These are phyloP conservation scores for Fraxinus albicans DNA, from an alignment of 305 asterid genomes.

Conservation along the genomic window DNA sequence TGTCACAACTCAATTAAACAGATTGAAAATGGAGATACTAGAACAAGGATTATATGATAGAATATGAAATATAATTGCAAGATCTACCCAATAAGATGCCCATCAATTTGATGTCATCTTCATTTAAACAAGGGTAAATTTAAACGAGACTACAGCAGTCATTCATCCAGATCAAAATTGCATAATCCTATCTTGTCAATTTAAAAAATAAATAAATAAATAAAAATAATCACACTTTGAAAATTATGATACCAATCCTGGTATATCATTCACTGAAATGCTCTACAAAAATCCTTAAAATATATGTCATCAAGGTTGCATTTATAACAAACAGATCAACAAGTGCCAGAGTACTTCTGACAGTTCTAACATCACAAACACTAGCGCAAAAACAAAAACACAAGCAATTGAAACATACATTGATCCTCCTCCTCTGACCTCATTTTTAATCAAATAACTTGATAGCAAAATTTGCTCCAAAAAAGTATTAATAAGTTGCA, in stretches of 20 bases:
- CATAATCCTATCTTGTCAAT: not conserved
- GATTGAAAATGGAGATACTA: not conserved
- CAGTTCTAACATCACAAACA: not conserved
- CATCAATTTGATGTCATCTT: not conserved
- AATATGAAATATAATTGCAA: not conserved
- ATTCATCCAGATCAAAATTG: not conserved
- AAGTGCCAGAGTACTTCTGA: not conserved
- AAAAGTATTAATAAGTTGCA: not conserved
- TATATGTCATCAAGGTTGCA: not conserved
- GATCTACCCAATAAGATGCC: not conserved
- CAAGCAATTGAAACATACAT: not conserved
- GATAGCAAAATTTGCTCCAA: not conserved
- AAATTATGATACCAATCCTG: not conserved
- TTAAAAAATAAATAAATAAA: not conserved
- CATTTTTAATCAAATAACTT: not conserved
- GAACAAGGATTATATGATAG: not conserved
- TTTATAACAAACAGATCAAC: not conserved
- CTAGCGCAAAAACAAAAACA: not conserved
- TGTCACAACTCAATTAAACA: not conserved
- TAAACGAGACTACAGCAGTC: not conserved
- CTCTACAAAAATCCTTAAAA: not conserved
- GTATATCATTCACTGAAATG: not conserved
- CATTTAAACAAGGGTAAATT: not conserved
- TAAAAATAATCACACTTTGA: not conserved
- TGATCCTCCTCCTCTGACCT: not conserved